phyloP scores from a whole-genome alignment of 768 basidiomycete species.

The Panaeolus papilionaceus region DNA sequence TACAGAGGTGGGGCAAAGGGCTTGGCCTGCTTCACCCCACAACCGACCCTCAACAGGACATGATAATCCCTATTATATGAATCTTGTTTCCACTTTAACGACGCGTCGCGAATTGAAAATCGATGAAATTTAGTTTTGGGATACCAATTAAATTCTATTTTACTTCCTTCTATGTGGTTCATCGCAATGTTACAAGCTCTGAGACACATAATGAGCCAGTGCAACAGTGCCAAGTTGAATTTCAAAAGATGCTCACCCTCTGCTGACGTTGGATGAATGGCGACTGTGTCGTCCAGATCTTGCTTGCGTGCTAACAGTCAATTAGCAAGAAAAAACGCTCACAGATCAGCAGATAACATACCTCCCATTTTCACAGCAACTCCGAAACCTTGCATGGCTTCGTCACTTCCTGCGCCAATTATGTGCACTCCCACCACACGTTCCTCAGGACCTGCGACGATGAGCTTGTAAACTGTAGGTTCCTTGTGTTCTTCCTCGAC shows the following conservation, averaged over 20 bases:
- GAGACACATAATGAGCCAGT: slow-evolving; percentile 8
- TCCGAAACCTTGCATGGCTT: slow-evolving; percentile 93
- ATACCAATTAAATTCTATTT: background rate
- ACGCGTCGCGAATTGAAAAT: background rate
- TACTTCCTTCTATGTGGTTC: slow-evolving; percentile 1
- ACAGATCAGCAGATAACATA: slow-evolving; percentile 23
- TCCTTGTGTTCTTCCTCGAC: slow-evolving; percentile 90
- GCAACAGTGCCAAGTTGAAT: slow-evolving; percentile 25
- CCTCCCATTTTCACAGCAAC: slow-evolving; percentile 98
- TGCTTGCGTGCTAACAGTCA: slow-evolving; percentile 64
- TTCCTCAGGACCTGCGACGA: slow-evolving; percentile 88
- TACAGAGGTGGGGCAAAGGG: background rate
- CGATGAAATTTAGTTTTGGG: background rate
- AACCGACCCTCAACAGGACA: background rate
- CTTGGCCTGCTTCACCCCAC: background rate
- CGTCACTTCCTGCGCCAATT: slow-evolving; percentile 91
- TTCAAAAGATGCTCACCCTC: slow-evolving; percentile 61
- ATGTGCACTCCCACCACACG: slow-evolving; percentile 97
- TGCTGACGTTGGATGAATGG: slow-evolving; percentile 89
- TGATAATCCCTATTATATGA: background rate
- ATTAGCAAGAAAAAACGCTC: slow-evolving; percentile 11
- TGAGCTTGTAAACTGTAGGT: slow-evolving; percentile 92
- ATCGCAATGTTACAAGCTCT: slow-evolving; percentile 46
- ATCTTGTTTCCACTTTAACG: background rate
- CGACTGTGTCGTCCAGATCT: slow-evolving; percentile 88